phyloP scores from a whole-genome alignment of 2,329 filamentous ascomycete species.

The Helotiales sp. region DNA sequence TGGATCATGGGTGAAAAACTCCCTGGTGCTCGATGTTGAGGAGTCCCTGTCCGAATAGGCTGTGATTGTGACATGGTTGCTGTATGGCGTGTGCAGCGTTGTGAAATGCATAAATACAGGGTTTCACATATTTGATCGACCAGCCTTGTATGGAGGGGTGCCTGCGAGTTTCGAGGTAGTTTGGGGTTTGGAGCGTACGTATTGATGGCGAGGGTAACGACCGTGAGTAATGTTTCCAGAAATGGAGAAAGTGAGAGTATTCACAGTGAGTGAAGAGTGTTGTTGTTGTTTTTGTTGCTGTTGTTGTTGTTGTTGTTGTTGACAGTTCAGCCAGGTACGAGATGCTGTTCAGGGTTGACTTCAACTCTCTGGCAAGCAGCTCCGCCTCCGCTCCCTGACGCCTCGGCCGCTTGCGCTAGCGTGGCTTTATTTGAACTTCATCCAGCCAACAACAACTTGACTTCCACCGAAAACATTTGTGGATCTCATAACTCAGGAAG shows the following conservation, averaged over 20 bases:
- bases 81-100: slow-evolving; percentile 14
- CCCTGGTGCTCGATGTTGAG: slow-evolving; percentile 37
- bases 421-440: slow-evolving; percentile 3
- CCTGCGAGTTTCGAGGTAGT: not conserved
- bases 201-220: not conserved
- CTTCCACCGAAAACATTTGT: too few species aligned
- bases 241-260: not conserved
- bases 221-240: not conserved
- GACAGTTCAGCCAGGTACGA: not conserved
- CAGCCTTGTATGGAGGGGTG: not conserved
- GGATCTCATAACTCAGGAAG: too few species aligned
- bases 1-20: slow-evolving; percentile 44
- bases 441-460: not conserved
- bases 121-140: slow-evolving; percentile 35
- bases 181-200: not conserved
- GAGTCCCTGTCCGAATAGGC: slow-evolving; percentile 26
- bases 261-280: not conserved
- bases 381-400: not conserved
- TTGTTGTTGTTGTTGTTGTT: not conserved
- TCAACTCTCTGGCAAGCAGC: not conserved
- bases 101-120: slow-evolving; percentile 30
- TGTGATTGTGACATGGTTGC: slow-evolving; percentile 35
- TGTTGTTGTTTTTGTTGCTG: not conserved
- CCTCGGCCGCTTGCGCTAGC: slow-evolving; percentile 1
- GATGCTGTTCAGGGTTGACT: not conserved